These are phyloP conservation scores for Candida neerlandica DNA, from an alignment of 1,139 yeast genomes.

Conservation along the genomic window DNA sequence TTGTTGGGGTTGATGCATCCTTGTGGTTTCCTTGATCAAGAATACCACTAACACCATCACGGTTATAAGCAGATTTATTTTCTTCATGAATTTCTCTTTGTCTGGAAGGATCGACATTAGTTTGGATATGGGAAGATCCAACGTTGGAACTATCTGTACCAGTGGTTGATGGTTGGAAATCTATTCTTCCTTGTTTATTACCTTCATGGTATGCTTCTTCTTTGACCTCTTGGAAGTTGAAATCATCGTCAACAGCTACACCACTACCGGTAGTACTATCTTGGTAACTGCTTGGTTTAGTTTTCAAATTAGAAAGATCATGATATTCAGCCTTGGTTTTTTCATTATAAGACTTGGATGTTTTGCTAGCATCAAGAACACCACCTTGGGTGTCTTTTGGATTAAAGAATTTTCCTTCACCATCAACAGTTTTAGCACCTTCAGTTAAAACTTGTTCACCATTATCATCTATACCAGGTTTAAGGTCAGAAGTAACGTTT, in stretches of 20 bases:
- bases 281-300: conserved; percentile 32
- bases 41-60: conserved; percentile 26
- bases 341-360: conserved; percentile 12
- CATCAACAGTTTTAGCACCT: conserved; percentile 30
- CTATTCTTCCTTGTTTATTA: conserved; percentile 13
- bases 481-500: conserved; percentile 8
- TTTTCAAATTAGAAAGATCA: conserved; percentile 28
- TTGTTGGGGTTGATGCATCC: background rate
- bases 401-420: conserved; percentile 37
- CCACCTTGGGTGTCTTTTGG: conserved; percentile 34
- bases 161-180: conserved; percentile 7
- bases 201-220: conserved; percentile 20
- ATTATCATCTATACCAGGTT: conserved; percentile 19
- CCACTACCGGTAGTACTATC: conserved; percentile 19
- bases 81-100: conserved; percentile 28
- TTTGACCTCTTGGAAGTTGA: conserved; percentile 11
- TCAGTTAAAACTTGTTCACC: conserved; percentile 29
- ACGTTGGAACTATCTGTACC: conserved; percentile 9
- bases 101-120: conserved; percentile 17
- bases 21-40: conserved; percentile 13
- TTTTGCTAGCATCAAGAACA: conserved; percentile 10
- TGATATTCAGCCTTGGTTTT: conserved; percentile 28
- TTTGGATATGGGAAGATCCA: conserved; percentile 4
- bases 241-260: conserved; percentile 16
- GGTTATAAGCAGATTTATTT: conserved; percentile 36